Evolutionary conservation across 345 rosid genomes (phyloP), one percentile per base, ranked within the genome.

Genomic region (Syzygium oleosum): DNA sequence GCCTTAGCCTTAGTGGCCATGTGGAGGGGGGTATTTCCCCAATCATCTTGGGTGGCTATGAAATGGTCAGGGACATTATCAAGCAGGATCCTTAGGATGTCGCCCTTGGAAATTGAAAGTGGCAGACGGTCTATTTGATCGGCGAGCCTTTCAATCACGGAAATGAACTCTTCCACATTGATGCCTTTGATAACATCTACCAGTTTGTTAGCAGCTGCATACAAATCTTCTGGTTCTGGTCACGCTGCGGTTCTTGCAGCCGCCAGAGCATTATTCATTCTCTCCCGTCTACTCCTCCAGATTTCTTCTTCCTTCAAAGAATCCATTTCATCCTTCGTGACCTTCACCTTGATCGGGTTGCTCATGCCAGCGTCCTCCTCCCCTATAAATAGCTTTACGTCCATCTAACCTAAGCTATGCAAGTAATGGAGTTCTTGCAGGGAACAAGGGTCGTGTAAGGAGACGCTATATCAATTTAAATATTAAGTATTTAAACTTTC

Each of bases 71-170:
- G 1, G 0, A 15, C 41, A 1, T 15, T 2, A 29, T 7, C 43
- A 31, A 65, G 2, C 43, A 31, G 22, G 21, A 65, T 22, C 78
- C 43, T 3, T 3, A 65, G 78, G 78, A 31, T 8, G 43, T 65
- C 41, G 22, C 2, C 43, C 21, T 11, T 0, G 34, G 41, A 29
- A 6, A 63, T 29, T 65, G 22, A 65, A 12, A 31, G 2, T 12
- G 0, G 6, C 43, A 31, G 43, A 29, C 3, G 0, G 11, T 65
- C 22, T 1, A 12, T 29, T 2, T 7, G 22, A 31, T 15, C 2
- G 22, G 78, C 0, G 0, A 65, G 78, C 22, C 0, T 0, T 7
- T 16, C 0, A 5, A 29, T 31, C 43, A 0, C 2, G 0, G 78
- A 65, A 65, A 15, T 31, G 21, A 65, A 15, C 11, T 1, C 6